Percentiles rank a stretch among this genome's conserved stretches.
These are phyloP conservation scores for Pyrenochaeta sp. DNA, from an alignment of 2,329 filamentous ascomycete species.

Conservation along the genomic window DNA sequence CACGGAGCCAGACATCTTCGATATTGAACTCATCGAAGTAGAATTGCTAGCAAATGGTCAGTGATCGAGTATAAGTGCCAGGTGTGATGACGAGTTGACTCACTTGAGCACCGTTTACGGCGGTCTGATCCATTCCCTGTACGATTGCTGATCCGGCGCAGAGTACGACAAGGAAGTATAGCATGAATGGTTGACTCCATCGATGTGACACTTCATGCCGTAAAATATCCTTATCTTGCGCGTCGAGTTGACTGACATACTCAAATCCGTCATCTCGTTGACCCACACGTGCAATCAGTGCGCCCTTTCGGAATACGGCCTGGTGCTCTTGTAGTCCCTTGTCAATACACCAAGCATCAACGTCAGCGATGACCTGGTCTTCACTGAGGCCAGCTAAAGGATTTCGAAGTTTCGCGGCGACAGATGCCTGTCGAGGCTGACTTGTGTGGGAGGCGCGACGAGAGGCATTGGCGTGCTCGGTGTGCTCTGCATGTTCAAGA, in stretches of 20 bases:
- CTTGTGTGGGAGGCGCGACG: slow-evolving; percentile 5
- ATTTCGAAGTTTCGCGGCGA: slow-evolving; percentile 57
- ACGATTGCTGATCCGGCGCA: slow-evolving; percentile 75
- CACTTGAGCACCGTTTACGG: slow-evolving; percentile 44
- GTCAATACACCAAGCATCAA: slow-evolving; percentile 63
- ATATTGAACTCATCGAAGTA: slow-evolving; percentile 42
- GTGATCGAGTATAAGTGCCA: not conserved
- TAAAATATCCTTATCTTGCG: slow-evolving; percentile 66
- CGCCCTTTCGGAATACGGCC: slow-evolving; percentile 61
- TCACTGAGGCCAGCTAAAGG: slow-evolving; percentile 63
- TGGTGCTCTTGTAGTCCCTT: slow-evolving; percentile 59
- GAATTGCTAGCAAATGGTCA: slow-evolving; percentile 26
- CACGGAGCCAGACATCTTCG: slow-evolving; percentile 36
- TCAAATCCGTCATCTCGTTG: slow-evolving; percentile 61
- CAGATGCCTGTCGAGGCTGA: slow-evolving; percentile 28
- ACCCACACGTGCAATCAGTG: slow-evolving; percentile 55
- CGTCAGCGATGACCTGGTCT: slow-evolving; percentile 62
- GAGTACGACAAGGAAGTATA: slow-evolving; percentile 72
- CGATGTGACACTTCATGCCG: slow-evolving; percentile 69
- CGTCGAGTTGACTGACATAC: slow-evolving; percentile 57
- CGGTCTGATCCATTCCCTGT: slow-evolving; percentile 61
- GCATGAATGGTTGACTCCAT: slow-evolving; percentile 72
- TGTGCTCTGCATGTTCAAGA: slow-evolving; percentile 26
- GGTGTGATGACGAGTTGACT: not conserved
- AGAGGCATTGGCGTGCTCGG: slow-evolving; percentile 25